These are phyloP conservation scores for Boletellus sp. DNA, from an alignment of 768 basidiomycete genomes.

Conservation along the genomic window DNA sequence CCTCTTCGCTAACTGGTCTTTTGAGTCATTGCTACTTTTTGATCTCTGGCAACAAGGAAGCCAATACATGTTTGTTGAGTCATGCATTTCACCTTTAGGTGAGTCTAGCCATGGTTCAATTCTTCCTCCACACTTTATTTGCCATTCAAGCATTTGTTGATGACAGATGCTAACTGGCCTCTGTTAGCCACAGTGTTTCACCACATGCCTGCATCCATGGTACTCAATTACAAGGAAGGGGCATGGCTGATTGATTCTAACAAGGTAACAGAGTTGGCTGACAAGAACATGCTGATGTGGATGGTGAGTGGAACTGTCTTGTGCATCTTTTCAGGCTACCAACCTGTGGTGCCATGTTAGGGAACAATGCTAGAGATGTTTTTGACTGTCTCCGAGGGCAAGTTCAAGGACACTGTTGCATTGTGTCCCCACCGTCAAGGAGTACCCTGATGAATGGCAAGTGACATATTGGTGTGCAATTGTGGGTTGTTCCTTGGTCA, in stretches of 20 bases:
- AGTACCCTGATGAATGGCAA: constrained; percentile 36
- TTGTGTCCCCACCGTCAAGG: constrained; percentile 20
- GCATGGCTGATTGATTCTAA: constrained; percentile 65
- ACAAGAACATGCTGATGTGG: constrained; percentile 74
- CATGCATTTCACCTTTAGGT: constrained; percentile 58
- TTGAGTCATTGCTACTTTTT: constrained; percentile 87
- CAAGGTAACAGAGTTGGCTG: constrained; percentile 36
- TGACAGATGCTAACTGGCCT: background rate
- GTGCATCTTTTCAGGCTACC: too few relatives aligned
- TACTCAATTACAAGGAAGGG: constrained; percentile 62
- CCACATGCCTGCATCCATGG: constrained; percentile 71
- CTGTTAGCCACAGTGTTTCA: constrained; percentile 58
- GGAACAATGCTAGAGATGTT: constrained; percentile 89
- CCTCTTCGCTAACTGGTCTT: constrained; percentile 82
- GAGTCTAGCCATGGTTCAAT: constrained; percentile 21
- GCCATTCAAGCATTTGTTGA: background rate
- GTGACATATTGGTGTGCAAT: constrained; percentile 88
- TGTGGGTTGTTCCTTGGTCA: constrained; percentile 39
- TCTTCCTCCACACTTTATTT: too few relatives aligned
- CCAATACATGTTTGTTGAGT: constrained; percentile 63
- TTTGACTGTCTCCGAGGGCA: constrained; percentile 60
- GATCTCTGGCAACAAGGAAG: constrained; percentile 64
- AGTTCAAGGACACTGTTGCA: constrained; percentile 61
- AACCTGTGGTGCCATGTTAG: constrained; percentile 46
- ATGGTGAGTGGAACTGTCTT: constrained; percentile 49